These are phyloP conservation scores for Sclerospora graminicola DNA, from an alignment of 352 stramenopile species.

Conservation along the genomic window DNA sequence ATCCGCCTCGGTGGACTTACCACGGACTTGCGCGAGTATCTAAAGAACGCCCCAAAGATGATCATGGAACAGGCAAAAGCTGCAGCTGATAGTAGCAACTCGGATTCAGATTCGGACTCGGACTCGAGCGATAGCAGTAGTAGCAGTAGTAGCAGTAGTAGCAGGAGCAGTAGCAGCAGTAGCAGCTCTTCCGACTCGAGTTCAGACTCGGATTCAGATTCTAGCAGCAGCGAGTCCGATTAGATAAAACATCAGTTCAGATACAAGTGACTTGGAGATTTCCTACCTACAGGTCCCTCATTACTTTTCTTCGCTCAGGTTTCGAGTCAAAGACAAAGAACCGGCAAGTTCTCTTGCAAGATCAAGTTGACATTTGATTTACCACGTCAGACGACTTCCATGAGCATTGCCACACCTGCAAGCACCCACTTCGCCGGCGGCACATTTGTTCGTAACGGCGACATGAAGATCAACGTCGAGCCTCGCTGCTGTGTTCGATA, in stretches of 20 bases:
- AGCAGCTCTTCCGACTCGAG: slow-evolving; percentile 26
- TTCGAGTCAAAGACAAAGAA: too few relatives aligned
- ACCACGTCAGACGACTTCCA: too few relatives aligned
- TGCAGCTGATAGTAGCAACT: slow-evolving; percentile 24
- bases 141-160: slow-evolving; percentile 21
- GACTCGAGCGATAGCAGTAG: slow-evolving; percentile 28
- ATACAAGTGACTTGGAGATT: slow-evolving; percentile 46
- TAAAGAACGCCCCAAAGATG: slow-evolving; percentile 95
- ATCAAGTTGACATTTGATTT: too few relatives aligned
- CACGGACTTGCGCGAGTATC: slow-evolving; percentile 91
- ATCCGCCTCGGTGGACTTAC: slow-evolving; percentile 98
- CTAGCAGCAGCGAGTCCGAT: slow-evolving; percentile 5
- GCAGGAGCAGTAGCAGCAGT: slow-evolving; percentile 22
- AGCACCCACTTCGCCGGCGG: too few relatives aligned
- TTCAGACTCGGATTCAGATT: neutral
- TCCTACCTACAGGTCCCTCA: too few relatives aligned
- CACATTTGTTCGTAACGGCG: too few relatives aligned
- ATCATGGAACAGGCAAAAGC: slow-evolving; percentile 78
- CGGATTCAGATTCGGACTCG: slow-evolving; percentile 28
- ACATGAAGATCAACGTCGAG: too few relatives aligned
- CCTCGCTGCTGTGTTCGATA: too few relatives aligned
- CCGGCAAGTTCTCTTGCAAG: too few relatives aligned
- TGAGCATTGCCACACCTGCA: too few relatives aligned
- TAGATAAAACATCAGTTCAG: slow-evolving; percentile 8
- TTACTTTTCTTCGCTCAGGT: too few relatives aligned